phyloP scores from a whole-genome alignment of 495 filamentous ascomycete species.

The Extremus antarcticus region DNA sequence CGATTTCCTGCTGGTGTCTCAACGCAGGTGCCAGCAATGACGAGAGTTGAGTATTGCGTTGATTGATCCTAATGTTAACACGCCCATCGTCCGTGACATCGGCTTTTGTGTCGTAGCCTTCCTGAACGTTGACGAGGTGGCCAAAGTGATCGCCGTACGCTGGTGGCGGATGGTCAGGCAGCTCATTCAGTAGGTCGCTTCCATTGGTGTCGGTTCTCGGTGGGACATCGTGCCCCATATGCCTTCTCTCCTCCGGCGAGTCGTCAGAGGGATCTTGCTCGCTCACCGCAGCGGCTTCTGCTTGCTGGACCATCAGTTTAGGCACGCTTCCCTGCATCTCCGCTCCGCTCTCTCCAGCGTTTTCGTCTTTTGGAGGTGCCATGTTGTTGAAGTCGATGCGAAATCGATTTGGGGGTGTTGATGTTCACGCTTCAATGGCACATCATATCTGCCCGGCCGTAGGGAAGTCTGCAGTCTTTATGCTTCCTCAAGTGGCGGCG shows the following conservation, averaged over 20 bases:
- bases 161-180: slow-evolving; percentile 32
- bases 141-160: slow-evolving; percentile 40
- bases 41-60: slow-evolving; percentile 51
- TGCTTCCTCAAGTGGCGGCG: neutral
- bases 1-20: slow-evolving; percentile 43
- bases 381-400: neutral
- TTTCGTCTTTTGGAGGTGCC: neutral
- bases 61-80: slow-evolving; percentile 63
- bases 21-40: slow-evolving; percentile 56
- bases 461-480: neutral
- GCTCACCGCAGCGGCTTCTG: slow-evolving; percentile 2
- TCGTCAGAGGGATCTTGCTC: neutral
- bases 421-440: neutral
- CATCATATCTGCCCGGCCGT: too few species aligned
- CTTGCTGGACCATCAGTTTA: slow-evolving; percentile 5
- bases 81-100: slow-evolving; percentile 53
- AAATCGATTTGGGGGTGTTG: neutral
- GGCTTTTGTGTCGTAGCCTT: slow-evolving; percentile 44
- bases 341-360: neutral
- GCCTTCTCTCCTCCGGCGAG: neutral
- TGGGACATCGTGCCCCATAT: slow-evolving; percentile 1
- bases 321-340: neutral
- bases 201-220: neutral
- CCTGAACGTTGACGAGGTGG: slow-evolving; percentile 38
- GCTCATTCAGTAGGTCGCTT: neutral